Evolutionary conservation across 1,284 basidiomycete genomes (phyloP).

Genomic region (Rhodotorula sp.): DNA sequence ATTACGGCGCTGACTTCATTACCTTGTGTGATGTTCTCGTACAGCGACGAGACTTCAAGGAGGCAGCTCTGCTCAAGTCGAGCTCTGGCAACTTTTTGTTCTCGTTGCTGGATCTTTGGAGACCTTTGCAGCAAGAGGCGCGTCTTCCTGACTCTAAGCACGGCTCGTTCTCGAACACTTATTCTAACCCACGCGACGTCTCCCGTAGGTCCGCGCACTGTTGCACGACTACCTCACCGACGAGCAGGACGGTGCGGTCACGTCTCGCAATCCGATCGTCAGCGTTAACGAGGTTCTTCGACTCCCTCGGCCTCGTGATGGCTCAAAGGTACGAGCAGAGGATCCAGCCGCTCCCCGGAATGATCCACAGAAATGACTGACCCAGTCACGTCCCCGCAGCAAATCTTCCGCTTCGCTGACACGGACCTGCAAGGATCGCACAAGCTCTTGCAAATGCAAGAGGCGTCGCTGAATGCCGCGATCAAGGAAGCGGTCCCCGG

Average conservation of each 20-base stretch:
- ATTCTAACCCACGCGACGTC: neutral
- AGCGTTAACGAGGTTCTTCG: constrained; percentile 92
- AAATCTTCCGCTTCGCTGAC: constrained; percentile 86
- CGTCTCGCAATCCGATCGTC: constrained; percentile 78
- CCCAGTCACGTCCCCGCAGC: constrained; percentile 52
- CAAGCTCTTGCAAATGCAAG: constrained; percentile 69
- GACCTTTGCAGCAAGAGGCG: constrained; percentile 85
- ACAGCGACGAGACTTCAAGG: constrained; percentile 81
- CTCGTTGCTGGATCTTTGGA: constrained; percentile 86
- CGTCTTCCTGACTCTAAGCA: constrained; percentile 17
- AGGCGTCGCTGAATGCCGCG: constrained; percentile 79
- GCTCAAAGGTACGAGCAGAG: constrained; percentile 61
- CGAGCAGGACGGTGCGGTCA: constrained; percentile 72
- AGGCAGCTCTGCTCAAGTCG: constrained; percentile 70
- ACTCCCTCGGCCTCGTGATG: constrained; percentile 78
- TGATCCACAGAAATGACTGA: neutral
- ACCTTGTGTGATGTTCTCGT: neutral
- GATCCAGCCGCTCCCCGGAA: neutral
- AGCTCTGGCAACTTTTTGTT: constrained; percentile 60
- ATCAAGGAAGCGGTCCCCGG: constrained; percentile 91
- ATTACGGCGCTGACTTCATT: neutral
- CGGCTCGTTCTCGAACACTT: too few species aligned
- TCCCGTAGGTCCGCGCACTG: constrained; percentile 69
- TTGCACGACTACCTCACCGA: constrained; percentile 88
- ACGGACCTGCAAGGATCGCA: constrained; percentile 70